Percentiles rank a stretch among this genome's conserved stretches.
phyloP scores from a whole-genome alignment of 192 early-diverging fungal genomes.

The Entrophospora sp. region DNA sequence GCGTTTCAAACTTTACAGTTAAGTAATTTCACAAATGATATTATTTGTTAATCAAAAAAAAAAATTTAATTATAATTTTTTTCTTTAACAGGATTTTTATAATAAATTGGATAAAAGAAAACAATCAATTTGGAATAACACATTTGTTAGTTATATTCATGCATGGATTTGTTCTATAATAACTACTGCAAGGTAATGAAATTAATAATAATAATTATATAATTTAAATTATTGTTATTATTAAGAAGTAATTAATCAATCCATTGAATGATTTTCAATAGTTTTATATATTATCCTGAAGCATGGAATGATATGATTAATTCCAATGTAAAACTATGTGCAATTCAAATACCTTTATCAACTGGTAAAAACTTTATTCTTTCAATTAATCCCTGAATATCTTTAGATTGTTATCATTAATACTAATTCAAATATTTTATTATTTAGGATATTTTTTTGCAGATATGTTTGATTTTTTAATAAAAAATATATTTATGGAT shows the following conservation, averaged over 20 bases:
- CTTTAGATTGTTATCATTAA: neutral
- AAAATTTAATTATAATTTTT: neutral
- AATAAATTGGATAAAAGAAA: neutral
- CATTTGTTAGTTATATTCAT: slow-evolving; percentile 9
- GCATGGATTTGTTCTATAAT: slow-evolving; percentile 7
- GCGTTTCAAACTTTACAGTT: neutral
- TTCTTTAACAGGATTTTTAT: neutral
- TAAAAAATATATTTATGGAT: slow-evolving; percentile 13
- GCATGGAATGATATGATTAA: slow-evolving; percentile 15
- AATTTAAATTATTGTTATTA: neutral
- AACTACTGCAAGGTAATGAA: neutral
- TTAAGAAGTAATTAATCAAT: neutral
- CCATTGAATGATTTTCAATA: neutral
- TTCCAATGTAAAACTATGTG: neutral
- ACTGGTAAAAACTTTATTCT: slow-evolving; percentile 3
- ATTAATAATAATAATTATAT: neutral
- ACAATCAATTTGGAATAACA: neutral
- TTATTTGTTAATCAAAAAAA: neutral
- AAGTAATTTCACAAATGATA: neutral
- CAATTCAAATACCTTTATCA: slow-evolving; percentile 6
- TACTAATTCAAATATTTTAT: neutral
- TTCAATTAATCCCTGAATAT: too few relatives aligned
- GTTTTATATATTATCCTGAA: neutral
- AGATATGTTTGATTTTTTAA: slow-evolving; percentile 12
- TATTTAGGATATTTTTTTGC: slow-evolving; percentile 5